Conservation (phyloP, 352 stramenopile species). For the Phytophthora melonis region DNA sequence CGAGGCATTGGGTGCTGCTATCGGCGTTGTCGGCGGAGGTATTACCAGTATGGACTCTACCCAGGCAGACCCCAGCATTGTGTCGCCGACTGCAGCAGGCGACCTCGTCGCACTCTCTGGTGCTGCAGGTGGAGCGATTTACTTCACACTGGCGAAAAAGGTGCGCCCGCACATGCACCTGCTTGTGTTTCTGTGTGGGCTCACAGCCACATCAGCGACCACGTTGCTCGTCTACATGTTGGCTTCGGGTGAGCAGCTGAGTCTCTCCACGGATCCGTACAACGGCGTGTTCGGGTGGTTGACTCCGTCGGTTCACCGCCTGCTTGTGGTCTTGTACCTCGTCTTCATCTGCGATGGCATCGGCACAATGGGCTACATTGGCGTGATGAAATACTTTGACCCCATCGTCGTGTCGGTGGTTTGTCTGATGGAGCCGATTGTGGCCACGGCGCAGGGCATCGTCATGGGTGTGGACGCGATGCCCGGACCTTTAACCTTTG, state of each 20-base stretch:
- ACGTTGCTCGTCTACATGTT: slow-evolving; percentile 75
- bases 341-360: slow-evolving; percentile 90
- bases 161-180: slow-evolving; percentile 76
- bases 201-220: slow-evolving; percentile 63
- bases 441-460: slow-evolving; percentile 83
- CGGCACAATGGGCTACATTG: slow-evolving; percentile 92
- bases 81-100: slow-evolving; percentile 58
- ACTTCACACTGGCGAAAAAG: slow-evolving; percentile 85
- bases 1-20: slow-evolving; percentile 70
- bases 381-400: slow-evolving; percentile 95
- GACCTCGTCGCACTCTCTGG: slow-evolving; percentile 79
- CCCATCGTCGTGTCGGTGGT: slow-evolving; percentile 91
- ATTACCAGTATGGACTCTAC: slow-evolving; percentile 76
- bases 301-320: slow-evolving; percentile 54
- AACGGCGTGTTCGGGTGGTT: slow-evolving; percentile 90
- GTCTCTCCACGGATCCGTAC: slow-evolving; percentile 65
- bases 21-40: slow-evolving; percentile 76
- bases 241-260: slow-evolving; percentile 60
- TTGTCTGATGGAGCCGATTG: slow-evolving; percentile 88
- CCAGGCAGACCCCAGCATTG: slow-evolving; percentile 45
- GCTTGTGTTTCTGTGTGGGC: slow-evolving; percentile 70
- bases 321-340: slow-evolving; percentile 85
- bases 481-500: slow-evolving; percentile 73
- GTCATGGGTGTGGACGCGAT: slow-evolving; percentile 76
- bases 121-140: slow-evolving; percentile 73